phyloP scores from a whole-genome alignment of 2,329 filamentous ascomycete species.

The Fusarium newnesense region DNA sequence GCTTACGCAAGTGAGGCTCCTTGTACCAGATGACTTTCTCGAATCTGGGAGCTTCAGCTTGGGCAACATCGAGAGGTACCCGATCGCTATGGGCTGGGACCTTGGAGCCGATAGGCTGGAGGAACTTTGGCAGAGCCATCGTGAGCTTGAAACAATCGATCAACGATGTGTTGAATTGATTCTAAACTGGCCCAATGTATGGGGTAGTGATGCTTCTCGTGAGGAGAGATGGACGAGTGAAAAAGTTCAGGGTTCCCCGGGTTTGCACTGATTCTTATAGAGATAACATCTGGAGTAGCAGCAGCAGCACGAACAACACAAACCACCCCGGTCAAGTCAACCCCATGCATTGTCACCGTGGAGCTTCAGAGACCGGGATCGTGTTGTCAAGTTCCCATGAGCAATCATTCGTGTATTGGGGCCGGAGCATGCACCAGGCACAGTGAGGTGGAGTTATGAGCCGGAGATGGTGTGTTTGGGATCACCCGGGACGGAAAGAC shows the following conservation, averaged over 20 bases:
- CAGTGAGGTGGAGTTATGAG: constrained; percentile 26
- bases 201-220: constrained; percentile 21
- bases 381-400: not conserved
- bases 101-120: constrained; percentile 41
- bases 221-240: constrained; percentile 26
- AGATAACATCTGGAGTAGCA: constrained; percentile 2
- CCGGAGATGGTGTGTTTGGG: constrained; percentile 34
- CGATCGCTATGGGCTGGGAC: constrained; percentile 9
- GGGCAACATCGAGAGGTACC: constrained; percentile 50
- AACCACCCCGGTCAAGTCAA: not conserved
- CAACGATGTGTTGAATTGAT: constrained; percentile 4
- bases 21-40: constrained; percentile 66
- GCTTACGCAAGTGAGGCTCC: constrained; percentile 65
- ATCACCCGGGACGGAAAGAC: constrained; percentile 38
- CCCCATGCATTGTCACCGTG: constrained; percentile 18
- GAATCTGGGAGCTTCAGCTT: constrained; percentile 60
- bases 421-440: constrained; percentile 24
- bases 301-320: not conserved
- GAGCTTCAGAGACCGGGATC: constrained; percentile 1
- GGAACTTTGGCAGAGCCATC: constrained; percentile 42
- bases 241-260: constrained; percentile 13
- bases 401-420: constrained; percentile 8
- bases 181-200: constrained; percentile 2
- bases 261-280: constrained; percentile 40
- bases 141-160: not conserved